Percentiles rank a stretch among this genome's conserved stretches.
Evolutionary conservation across 2,329 filamentous ascomycete species (phyloP).

Genomic region (Colletotrichum tamarilloi): DNA sequence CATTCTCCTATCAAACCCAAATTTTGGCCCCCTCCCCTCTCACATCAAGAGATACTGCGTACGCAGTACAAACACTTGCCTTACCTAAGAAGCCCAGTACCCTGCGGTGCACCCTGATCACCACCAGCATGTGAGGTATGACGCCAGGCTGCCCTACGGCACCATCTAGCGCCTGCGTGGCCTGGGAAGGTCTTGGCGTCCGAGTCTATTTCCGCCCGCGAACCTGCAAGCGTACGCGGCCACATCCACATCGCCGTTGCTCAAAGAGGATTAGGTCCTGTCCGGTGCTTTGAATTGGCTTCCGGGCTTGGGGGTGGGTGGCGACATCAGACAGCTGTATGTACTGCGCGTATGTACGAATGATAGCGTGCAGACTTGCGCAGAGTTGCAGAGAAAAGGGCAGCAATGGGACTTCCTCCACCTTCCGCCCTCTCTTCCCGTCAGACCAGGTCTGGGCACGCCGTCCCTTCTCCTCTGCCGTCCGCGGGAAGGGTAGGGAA

Average conservation of each 20-base stretch:
- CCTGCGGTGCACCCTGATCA: slow-evolving; percentile 17
- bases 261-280: slow-evolving; percentile 10
- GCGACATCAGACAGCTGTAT: neutral
- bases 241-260: slow-evolving; percentile 23
- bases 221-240: slow-evolving; percentile 30
- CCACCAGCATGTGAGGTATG: slow-evolving; percentile 30
- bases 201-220: slow-evolving; percentile 28
- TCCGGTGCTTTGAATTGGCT: slow-evolving; percentile 2
- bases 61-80: too few relatives aligned
- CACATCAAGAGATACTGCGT: neutral
- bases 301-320: neutral
- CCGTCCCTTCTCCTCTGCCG: slow-evolving; percentile 3
- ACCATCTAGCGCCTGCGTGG: neutral
- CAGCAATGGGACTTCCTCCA: neutral
- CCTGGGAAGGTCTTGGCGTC: slow-evolving; percentile 29
- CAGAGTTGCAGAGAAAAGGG: neutral
- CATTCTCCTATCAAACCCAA: neutral
- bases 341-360: too few relatives aligned
- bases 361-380: neutral
- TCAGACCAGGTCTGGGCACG: neutral
- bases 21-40: neutral
- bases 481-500: slow-evolving; percentile 6
- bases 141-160: slow-evolving; percentile 29
- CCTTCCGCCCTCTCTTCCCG: slow-evolving; percentile 4
- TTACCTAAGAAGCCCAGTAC: neutral